These are phyloP conservation scores for Tolypocladium sp. DNA, from an alignment of 2,329 filamentous ascomycete genomes.

Conservation along the genomic window DNA sequence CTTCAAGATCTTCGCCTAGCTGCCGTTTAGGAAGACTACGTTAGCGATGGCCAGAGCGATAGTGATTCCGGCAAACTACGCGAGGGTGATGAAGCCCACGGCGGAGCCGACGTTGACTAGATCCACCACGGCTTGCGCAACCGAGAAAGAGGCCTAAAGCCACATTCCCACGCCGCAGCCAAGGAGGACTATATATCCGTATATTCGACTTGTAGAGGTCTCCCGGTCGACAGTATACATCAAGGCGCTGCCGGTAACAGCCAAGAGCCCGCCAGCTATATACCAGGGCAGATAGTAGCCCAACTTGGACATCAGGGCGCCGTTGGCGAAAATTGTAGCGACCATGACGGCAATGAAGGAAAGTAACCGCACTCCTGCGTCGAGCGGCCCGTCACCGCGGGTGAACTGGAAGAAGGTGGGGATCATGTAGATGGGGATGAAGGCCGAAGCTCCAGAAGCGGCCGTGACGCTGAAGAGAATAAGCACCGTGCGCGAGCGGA, in stretches of 20 bases:
- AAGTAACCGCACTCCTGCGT: slow-evolving; percentile 28
- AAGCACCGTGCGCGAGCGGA: slow-evolving; percentile 24
- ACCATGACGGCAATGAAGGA: slow-evolving; percentile 29
- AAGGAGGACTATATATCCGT: slow-evolving; percentile 26
- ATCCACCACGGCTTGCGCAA: slow-evolving; percentile 22
- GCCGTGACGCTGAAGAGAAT: slow-evolving; percentile 30
- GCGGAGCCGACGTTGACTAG: slow-evolving; percentile 15
- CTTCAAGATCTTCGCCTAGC: background rate
- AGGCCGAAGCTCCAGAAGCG: slow-evolving; percentile 9
- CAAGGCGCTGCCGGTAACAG: slow-evolving; percentile 22
- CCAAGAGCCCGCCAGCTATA: slow-evolving; percentile 20
- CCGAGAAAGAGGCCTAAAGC: slow-evolving; percentile 23
- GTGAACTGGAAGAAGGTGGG: slow-evolving; percentile 41
- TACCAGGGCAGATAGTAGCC: slow-evolving; percentile 32
- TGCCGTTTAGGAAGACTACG: slow-evolving; percentile 23
- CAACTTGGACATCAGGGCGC: slow-evolving; percentile 21
- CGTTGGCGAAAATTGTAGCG: slow-evolving; percentile 23
- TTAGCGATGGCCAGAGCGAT: slow-evolving; percentile 23
- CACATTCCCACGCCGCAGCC: slow-evolving; percentile 27
- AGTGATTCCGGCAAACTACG: slow-evolving; percentile 21
- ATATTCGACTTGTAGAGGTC: slow-evolving; percentile 12
- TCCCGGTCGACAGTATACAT: slow-evolving; percentile 11
- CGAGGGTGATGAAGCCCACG: slow-evolving; percentile 24
- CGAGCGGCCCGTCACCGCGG: slow-evolving; percentile 25
- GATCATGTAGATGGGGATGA: slow-evolving; percentile 33